These are phyloP conservation scores for Morella rubra DNA, from an alignment of 306 rosid genomes.

Conservation along the genomic window DNA sequence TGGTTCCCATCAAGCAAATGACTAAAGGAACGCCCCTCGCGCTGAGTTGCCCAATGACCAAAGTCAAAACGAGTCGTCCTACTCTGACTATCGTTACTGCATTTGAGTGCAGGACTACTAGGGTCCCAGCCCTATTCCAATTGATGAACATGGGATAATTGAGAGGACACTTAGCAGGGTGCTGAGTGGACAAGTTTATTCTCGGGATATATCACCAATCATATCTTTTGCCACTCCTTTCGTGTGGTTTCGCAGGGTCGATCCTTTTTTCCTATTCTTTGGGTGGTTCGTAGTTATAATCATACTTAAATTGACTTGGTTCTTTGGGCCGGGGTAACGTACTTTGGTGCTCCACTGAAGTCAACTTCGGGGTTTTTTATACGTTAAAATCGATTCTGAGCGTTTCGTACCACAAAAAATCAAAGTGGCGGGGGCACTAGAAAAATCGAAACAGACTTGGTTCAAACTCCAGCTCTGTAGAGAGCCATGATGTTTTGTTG, in stretches of 20 bases:
- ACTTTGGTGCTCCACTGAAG: conserved; percentile 14
- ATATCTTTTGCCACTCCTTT: conserved; percentile 11
- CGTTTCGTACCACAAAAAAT: conserved; percentile 28
- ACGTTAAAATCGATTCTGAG: background rate
- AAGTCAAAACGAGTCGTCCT: too few species aligned
- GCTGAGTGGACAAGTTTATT: too few species aligned
- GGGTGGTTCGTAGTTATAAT: conserved; percentile 23
- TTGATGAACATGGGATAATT: background rate
- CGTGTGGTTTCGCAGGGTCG: background rate
- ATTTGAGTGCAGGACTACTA: too few species aligned
- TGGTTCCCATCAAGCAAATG: too few species aligned
- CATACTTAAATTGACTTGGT: conserved; percentile 26
- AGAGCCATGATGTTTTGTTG: background rate
- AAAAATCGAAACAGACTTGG: too few species aligned
- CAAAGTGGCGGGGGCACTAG: background rate
- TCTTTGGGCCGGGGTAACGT: background rate
- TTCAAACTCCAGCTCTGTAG: too few species aligned
- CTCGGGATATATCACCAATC: conserved; percentile 3
- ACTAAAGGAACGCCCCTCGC: too few species aligned
- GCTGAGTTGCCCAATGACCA: too few species aligned
- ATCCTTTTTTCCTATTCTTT: background rate
- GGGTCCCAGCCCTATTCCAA: background rate
- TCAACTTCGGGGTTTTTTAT: conserved; percentile 17
- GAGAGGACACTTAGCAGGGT: too few species aligned
- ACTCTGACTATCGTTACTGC: too few species aligned